Base-by-base conservation (phyloP, 2,329 filamentous ascomycete genomes). In the Xylariaceae sp. region DNA sequence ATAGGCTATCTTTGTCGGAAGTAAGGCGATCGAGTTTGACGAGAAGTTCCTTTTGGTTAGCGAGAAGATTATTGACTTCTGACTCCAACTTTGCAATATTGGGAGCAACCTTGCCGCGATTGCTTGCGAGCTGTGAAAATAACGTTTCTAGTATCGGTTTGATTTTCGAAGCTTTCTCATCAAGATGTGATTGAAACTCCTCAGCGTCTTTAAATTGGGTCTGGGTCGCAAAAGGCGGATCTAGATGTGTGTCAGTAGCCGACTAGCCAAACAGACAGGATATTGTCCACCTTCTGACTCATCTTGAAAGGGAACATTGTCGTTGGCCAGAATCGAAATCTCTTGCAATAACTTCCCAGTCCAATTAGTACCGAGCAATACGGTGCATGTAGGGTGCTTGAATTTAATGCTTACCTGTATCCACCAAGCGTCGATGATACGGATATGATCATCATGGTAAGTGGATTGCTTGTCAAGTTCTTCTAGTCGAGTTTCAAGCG, bases 391-490 rank as follows among this genome's bases (percentile, higher is more conserved):
- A 37, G 16, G 30, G 16, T 4, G 21, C 16, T 41, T 44, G 21
- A 49, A 30, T 54, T 32, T 40, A 3, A 43, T 45, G 74, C 80
- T 71, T 73, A 95, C 90, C 83, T 99, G 92, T 67, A 88, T 83
- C 75, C 94, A 95, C 94, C 94, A 99, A 58, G 85, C 82, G 76
- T 99, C 92, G 63, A 96, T 85, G 59, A 91, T 82, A 66, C 92
- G 85, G 48, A 99, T 76, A 70, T 97, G 94, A 64, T 97, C 91
- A 72, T 97, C 90, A 73, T 97, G 90, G 72, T 94, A 85, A 58
- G 82, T 80, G 29, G 88, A 83, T 67, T 84, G 82, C 69, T 90
- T 91, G 61, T 88, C 83, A 59, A 95, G 76, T 61, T 95, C 88
- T 67, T 86, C 86, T 57, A 96, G 77, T 67, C 89, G 88, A 54